Conservation (phyloP, 1,284 basidiomycete genomes). For the Moesziomyces sp. region DNA sequence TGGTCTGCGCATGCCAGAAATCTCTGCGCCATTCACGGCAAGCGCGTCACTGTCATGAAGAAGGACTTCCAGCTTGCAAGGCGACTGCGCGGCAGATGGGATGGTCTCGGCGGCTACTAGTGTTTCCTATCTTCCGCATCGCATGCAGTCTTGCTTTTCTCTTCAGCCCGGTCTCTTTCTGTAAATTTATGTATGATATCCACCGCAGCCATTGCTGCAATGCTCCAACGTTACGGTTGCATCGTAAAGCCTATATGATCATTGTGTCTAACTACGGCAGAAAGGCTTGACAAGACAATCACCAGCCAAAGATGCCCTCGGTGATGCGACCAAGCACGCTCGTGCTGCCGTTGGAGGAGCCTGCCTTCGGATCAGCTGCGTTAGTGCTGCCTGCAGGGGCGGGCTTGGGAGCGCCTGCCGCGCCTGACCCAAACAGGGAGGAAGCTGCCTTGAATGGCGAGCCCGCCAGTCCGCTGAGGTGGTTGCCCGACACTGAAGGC, state of each 20-base stretch:
- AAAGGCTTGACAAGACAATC: background rate
- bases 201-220: background rate
- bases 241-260: no score
- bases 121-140: background rate
- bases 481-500: conserved; percentile 27
- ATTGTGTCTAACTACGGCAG: no score
- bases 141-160: background rate
- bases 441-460: conserved; percentile 50
- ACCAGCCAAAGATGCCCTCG: conserved; percentile 63
- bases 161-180: background rate
- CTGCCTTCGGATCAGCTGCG: conserved; percentile 13
- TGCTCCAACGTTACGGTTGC: no score
- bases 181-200: background rate
- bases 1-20: conserved; percentile 39
- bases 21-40: conserved; percentile 65
- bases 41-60: conserved; percentile 67
- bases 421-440: conserved; percentile 37
- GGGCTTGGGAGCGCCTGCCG: conserved; percentile 17
- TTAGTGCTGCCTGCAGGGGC: conserved; percentile 3
- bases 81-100: conserved; percentile 65
- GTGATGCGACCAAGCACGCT: conserved; percentile 52
- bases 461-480: conserved; percentile 22
- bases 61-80: conserved; percentile 66
- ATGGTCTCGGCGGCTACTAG: conserved; percentile 60
- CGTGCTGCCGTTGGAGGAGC: conserved; percentile 8